Base-by-base conservation (phyloP, 1,284 basidiomycete genomes). In the Marasmius tenuissimus region DNA sequence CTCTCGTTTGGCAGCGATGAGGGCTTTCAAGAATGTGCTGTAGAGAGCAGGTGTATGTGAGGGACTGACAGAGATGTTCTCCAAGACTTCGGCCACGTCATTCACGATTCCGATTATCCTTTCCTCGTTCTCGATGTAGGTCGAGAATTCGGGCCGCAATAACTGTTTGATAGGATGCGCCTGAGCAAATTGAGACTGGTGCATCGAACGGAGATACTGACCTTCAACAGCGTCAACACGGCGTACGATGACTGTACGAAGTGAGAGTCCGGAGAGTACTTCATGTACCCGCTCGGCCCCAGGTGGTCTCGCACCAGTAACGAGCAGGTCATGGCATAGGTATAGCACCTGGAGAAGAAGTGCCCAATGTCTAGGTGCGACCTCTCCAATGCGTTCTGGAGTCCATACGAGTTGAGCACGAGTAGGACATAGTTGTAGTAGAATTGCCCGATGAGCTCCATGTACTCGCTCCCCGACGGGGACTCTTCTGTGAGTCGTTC, bases 221-320 rank as follows among this genome's bases (percentile, higher is more conserved):
- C 92, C 86, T 96, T 96, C 62, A 97, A 78, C 62, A 96, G 78
- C 67, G 91, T 96, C 61, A 96, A 78, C 12, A 96, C 87, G 16
- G 93, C 89, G 75, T 97, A 98, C 11, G 92, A 93, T 58, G 88
- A 87, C 79, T 94, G 92, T 27, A 98, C 93, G 70, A 94, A 97
- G 70, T 94, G 92, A 8, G 93, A 93, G 73, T 98, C 96, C 0
- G 94, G 92, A 0, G 93, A 87, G 73, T 94, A 96, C 63, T 86
- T 87, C 72, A 98, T 78, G 70, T 85, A 92, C 1, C 91, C 93
- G 45, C 79, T 81, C 1, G 92, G 90, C 1, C 86, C 87, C 38
- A 96, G 82, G 64, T 90, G 81, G 65, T 96, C 93, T 12, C 86
- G 81, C n/a, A 92, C 82, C 37, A 92, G 71, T n/a, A 76, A 77